Evolutionary conservation across 2,329 filamentous ascomycete species (phyloP).

Genomic region (Rhexocercosporidium sp.): DNA sequence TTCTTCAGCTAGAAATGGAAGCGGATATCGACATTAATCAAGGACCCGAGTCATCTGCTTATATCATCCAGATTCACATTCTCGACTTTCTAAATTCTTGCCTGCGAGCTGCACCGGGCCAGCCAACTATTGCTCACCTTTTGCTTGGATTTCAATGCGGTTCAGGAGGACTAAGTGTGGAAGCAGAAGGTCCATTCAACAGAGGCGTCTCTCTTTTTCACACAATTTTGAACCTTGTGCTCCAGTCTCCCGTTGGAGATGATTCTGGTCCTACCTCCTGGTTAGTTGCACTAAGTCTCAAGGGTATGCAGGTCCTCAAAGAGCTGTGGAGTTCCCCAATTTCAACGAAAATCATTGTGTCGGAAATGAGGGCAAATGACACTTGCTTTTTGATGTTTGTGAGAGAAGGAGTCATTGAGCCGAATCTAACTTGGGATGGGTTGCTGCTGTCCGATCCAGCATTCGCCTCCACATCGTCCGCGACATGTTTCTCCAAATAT

Average conservation of each 20-base stretch:
- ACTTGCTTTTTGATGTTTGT: constrained; percentile 80
- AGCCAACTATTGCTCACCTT: constrained; percentile 88
- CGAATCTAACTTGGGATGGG: constrained; percentile 76
- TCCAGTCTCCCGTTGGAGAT: constrained; percentile 67
- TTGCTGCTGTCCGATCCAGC: constrained; percentile 61
- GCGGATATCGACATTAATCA: constrained; percentile 74
- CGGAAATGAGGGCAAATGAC: constrained; percentile 79
- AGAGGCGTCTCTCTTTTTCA: constrained; percentile 81
- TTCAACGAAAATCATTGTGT: constrained; percentile 75
- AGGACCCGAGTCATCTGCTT: constrained; percentile 72
- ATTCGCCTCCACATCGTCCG: constrained; percentile 64
- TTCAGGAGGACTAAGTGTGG: constrained; percentile 70
- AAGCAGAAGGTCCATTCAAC: constrained; percentile 72
- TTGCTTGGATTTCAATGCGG: constrained; percentile 86
- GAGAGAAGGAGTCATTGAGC: constrained; percentile 72
- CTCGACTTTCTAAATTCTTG: constrained; percentile 86
- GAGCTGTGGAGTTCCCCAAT: constrained; percentile 84
- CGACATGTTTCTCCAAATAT: constrained; percentile 60
- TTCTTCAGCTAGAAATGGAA: constrained; percentile 72
- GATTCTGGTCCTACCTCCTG: constrained; percentile 64
- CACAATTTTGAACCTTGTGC: constrained; percentile 72
- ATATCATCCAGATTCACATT: constrained; percentile 82
- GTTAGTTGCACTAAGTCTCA: constrained; percentile 71
- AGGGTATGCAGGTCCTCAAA: constrained; percentile 74
- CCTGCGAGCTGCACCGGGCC: constrained; percentile 73